A percentile compares a stretch with the other conserved stretches of the same genome.
These are phyloP conservation scores for Claviceps paspali DNA, from an alignment of 2,329 filamentous ascomycete genomes.

Conservation along the genomic window DNA sequence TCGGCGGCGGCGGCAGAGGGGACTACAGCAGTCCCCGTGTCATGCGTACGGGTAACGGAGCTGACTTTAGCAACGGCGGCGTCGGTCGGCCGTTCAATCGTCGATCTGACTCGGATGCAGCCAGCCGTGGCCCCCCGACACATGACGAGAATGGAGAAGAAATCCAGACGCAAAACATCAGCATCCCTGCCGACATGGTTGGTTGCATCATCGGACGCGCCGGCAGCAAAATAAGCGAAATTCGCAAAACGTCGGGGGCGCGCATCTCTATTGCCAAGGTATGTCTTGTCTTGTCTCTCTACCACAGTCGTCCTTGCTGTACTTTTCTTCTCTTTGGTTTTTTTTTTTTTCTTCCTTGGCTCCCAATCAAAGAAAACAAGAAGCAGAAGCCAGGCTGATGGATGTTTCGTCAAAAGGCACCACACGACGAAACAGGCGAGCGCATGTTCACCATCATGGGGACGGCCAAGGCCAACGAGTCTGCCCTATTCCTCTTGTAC, in stretches of 20 bases:
- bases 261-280: conserved; percentile 95
- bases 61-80: conserved; percentile 84
- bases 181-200: conserved; percentile 98
- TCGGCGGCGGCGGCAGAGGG: conserved; percentile 24
- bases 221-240: conserved; percentile 96
- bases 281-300: conserved; percentile 10
- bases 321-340: not conserved
- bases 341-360: not conserved
- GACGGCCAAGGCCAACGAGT: conserved; percentile 84
- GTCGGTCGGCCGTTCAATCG: conserved; percentile 51
- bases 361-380: not conserved
- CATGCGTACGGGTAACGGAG: conserved; percentile 92
- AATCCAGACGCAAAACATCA: conserved; percentile 98
- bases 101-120: conserved; percentile 71
- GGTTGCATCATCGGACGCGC: conserved; percentile 95
- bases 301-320: not conserved
- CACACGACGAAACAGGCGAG: conserved; percentile 94
- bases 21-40: conserved; percentile 53
- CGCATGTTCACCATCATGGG: conserved; percentile 99
- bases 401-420: conserved; percentile 38
- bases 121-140: conserved; percentile 65
- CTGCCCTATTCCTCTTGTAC: conserved; percentile 87
- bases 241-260: conserved; percentile 88
- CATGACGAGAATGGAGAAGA: conserved; percentile 95
- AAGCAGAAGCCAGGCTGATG: not conserved